A percentile compares a stretch with the other conserved stretches of the same genome.
These are phyloP conservation scores for Papiliotrema flavescens DNA, from an alignment of 1,284 basidiomycete genomes.

Conservation along the genomic window DNA sequence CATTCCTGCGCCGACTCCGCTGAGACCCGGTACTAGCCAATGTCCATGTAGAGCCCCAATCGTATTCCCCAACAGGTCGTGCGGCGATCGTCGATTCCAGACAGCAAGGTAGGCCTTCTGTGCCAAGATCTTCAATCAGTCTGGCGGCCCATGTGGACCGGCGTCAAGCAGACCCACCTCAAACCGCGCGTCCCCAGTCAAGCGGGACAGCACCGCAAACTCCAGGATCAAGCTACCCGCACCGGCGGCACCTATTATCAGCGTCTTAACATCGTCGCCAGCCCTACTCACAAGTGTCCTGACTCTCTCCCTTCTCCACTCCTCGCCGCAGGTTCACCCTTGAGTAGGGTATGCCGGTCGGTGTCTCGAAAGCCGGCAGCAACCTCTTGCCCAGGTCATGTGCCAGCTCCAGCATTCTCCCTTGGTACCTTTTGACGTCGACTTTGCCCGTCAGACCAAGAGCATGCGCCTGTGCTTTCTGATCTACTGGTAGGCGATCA, in stretches of 20 bases:
- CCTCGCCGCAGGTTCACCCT: slow-evolving; percentile 57
- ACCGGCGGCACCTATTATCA: slow-evolving; percentile 82
- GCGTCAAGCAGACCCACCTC: slow-evolving; percentile 60
- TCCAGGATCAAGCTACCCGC: slow-evolving; percentile 88
- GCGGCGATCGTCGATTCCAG: slow-evolving; percentile 80
- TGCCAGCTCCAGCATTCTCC: slow-evolving; percentile 68
- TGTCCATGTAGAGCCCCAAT: slow-evolving; percentile 62
- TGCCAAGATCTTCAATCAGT: slow-evolving; percentile 37
- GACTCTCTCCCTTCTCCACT: slow-evolving; percentile 35
- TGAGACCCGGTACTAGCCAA: slow-evolving; percentile 61
- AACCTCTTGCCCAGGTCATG: slow-evolving; percentile 77
- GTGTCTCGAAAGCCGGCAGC: slow-evolving; percentile 80
- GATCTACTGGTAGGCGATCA: slow-evolving; percentile 50
- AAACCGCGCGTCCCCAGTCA: slow-evolving; percentile 80
- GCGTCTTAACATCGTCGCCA: slow-evolving; percentile 57
- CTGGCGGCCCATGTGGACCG: background rate
- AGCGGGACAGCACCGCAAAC: slow-evolving; percentile 81
- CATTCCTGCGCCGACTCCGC: slow-evolving; percentile 82
- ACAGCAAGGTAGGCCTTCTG: slow-evolving; percentile 76
- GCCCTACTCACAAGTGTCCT: slow-evolving; percentile 40
- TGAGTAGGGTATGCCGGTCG: slow-evolving; percentile 84
- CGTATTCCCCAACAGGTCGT: slow-evolving; percentile 81
- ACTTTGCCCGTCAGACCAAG: slow-evolving; percentile 50
- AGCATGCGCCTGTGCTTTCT: slow-evolving; percentile 11
- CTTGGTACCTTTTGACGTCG: slow-evolving; percentile 69